Conservation (phyloP, 768 basidiomycete species). For the Trametes cinnabarina region DNA sequence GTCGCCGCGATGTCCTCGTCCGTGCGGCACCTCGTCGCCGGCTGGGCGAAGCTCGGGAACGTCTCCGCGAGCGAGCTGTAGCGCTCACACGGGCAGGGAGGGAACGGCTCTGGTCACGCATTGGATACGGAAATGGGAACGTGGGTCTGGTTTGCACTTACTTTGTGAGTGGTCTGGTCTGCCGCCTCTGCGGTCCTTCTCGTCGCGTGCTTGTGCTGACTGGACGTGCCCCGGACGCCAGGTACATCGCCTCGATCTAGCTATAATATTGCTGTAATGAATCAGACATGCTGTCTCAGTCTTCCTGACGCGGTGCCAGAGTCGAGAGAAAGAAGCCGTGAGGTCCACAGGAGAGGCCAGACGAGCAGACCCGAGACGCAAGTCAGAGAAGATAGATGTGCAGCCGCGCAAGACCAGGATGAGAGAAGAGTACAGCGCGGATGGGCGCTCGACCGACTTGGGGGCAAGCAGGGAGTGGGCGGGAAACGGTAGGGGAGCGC, state of each 20-base stretch:
- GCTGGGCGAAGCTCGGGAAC: constrained; percentile 4
- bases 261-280: background rate
- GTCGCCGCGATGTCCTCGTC: background rate
- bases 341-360: no score
- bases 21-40: constrained; percentile 5
- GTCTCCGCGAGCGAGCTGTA: background rate
- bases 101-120: no score
- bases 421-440: background rate
- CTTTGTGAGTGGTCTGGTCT: background rate
- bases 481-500: no score
- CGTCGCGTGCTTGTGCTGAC: background rate
- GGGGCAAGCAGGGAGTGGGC: no score
- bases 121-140: background rate
- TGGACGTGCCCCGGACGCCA: background rate
- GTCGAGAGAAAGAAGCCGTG: no score
- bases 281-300: background rate
- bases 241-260: background rate
- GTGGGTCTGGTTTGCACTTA: background rate
- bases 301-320: background rate
- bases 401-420: background rate
- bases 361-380: no score
- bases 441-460: no score
- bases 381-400: no score
- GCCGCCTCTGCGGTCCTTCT: background rate
- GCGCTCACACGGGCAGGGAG: no score